A percentile compares a stretch with the other conserved stretches of the same genome.
Evolutionary conservation across 768 basidiomycete genomes (phyloP).

Genomic region (Trametes cingulata): DNA sequence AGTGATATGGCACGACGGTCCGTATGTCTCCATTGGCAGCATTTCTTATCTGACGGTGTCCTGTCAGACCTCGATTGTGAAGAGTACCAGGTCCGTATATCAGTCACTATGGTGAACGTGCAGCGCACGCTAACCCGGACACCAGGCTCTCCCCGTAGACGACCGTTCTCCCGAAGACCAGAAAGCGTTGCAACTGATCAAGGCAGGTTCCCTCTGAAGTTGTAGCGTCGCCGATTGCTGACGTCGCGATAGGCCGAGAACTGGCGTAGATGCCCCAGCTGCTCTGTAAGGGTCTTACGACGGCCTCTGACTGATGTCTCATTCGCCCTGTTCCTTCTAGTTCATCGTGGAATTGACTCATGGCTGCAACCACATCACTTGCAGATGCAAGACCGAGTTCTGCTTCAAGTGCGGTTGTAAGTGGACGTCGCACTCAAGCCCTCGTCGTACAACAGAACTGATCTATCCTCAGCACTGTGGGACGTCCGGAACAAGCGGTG

Average conservation of each 20-base stretch:
- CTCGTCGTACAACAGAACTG: too few species aligned
- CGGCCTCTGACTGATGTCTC: neutral
- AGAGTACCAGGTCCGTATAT: slow-evolving; percentile 30
- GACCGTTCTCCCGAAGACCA: slow-evolving; percentile 43
- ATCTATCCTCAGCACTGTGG: slow-evolving; percentile 25
- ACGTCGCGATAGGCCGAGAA: slow-evolving; percentile 33
- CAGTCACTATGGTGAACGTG: neutral
- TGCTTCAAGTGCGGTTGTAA: slow-evolving; percentile 43
- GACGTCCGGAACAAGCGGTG: slow-evolving; percentile 31
- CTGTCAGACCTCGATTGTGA: slow-evolving; percentile 33
- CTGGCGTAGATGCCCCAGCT: slow-evolving; percentile 42
- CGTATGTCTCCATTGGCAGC: neutral
- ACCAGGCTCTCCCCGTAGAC: slow-evolving; percentile 37
- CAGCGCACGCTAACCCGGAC: neutral
- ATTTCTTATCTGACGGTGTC: neutral
- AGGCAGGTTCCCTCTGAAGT: slow-evolving; percentile 25
- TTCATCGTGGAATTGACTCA: slow-evolving; percentile 28
- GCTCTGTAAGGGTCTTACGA: slow-evolving; percentile 21
- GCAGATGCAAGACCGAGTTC: slow-evolving; percentile 39
- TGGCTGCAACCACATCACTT: slow-evolving; percentile 42
- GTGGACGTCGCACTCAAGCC: slow-evolving; percentile 15
- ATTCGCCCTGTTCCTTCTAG: neutral
- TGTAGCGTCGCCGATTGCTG: neutral
- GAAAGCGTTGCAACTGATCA: slow-evolving; percentile 35
- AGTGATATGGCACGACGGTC: slow-evolving; percentile 38